These are phyloP conservation scores for Candida pseudoglaebosa DNA, from an alignment of 805 yeast species.

Conservation along the genomic window DNA sequence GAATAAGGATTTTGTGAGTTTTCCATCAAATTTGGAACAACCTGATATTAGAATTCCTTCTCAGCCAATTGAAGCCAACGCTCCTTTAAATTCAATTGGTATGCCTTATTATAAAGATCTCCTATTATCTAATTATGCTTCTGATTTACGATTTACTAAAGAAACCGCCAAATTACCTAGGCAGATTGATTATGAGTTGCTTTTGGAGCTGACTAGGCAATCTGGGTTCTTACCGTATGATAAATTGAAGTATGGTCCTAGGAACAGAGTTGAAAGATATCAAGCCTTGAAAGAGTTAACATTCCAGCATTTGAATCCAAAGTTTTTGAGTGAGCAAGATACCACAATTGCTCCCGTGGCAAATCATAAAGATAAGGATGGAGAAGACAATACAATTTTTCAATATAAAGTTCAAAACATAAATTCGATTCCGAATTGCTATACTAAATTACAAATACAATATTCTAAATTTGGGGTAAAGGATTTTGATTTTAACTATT, in stretches of 20 bases:
- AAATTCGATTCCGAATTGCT: conserved; percentile 61
- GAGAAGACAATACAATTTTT: conserved; percentile 10
- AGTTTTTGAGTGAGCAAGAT: conserved; percentile 57
- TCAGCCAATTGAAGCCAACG: conserved; percentile 36
- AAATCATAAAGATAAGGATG: neutral
- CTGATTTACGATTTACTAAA: conserved; percentile 53
- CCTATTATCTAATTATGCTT: conserved; percentile 78
- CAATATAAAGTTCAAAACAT: conserved; percentile 12
- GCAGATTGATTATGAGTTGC: conserved; percentile 46
- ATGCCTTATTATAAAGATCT: conserved; percentile 81
- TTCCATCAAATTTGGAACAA: conserved; percentile 45
- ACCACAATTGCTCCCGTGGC: neutral
- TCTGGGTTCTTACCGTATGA: conserved; percentile 40
- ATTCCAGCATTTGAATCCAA: conserved; percentile 28
- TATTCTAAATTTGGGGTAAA: conserved; percentile 90
- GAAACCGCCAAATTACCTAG: conserved; percentile 59
- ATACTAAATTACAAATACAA: conserved; percentile 66
- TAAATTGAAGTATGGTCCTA: conserved; percentile 50
- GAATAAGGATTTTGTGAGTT: conserved; percentile 31
- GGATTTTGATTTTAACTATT: conserved; percentile 87
- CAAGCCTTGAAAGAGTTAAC: conserved; percentile 26
- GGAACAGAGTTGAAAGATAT: conserved; percentile 47
- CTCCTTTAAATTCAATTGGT: conserved; percentile 72
- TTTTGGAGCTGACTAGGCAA: conserved; percentile 20
- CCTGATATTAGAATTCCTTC: conserved; percentile 43